A percentile compares a stretch with the other conserved stretches of the same genome.
phyloP scores from a whole-genome alignment of 441 rosid species.

The Mallotus repandus region DNA sequence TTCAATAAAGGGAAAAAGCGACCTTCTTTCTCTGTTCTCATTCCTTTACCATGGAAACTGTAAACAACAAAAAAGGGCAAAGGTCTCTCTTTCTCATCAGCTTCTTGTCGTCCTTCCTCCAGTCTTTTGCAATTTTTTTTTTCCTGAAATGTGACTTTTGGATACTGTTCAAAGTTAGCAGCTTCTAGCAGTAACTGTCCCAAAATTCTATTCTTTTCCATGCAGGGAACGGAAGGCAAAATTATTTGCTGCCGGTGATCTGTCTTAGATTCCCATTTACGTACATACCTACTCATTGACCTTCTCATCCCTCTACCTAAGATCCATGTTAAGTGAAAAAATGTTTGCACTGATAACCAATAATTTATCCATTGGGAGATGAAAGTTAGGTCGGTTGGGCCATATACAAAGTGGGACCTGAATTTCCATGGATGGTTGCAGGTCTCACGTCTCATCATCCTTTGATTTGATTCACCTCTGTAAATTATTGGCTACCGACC shows the following conservation, averaged over 20 bases:
- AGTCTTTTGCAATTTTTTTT: not conserved
- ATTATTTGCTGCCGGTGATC: constrained; percentile 15
- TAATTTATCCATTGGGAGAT: not conserved
- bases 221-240: not conserved
- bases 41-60: no score
- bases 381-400: not conserved
- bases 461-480: not conserved
- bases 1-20: not conserved
- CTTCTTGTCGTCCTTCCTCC: not conserved
- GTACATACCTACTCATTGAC: no score
- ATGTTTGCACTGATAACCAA: not conserved
- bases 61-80: no score
- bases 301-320: no score
- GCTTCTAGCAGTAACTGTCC: not conserved
- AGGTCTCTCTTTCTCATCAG: not conserved
- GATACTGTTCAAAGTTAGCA: not conserved
- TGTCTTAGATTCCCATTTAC: constrained; percentile 29
- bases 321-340: no score
- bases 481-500: not conserved
- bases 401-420: not conserved
- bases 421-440: not conserved
- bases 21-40: no score
- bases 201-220: not conserved
- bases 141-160: not conserved
- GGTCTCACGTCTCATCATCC: constrained; percentile 7